Percentiles rank a stretch among this genome's conserved stretches.
These are phyloP conservation scores for Ascochyta koolunga DNA, from an alignment of 2,329 filamentous ascomycete genomes.

Conservation along the genomic window DNA sequence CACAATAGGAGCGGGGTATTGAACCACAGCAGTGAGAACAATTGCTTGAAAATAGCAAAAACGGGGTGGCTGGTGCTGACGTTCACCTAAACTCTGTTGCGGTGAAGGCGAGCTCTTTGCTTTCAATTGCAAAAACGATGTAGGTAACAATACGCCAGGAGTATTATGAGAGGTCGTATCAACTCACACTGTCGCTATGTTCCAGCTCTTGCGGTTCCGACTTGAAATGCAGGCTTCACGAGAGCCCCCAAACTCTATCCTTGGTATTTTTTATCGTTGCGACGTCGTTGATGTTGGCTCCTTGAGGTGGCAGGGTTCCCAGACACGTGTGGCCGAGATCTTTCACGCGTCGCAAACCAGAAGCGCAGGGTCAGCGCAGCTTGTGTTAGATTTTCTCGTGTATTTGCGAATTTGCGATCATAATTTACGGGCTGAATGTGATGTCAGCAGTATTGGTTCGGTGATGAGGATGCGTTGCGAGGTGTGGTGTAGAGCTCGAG, in stretches of 20 bases:
- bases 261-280: slow-evolving; percentile 12
- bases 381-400: background rate
- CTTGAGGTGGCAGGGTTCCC: slow-evolving; percentile 19
- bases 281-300: slow-evolving; percentile 18
- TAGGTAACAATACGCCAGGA: background rate
- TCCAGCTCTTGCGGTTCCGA: background rate
- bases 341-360: slow-evolving; percentile 34
- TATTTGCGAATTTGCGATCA: background rate
- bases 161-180: background rate
- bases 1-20: background rate
- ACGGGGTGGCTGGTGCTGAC: background rate
- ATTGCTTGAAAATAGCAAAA: background rate
- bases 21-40: background rate
- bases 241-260: background rate
- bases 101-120: slow-evolving; percentile 1
- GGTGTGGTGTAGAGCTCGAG: slow-evolving; percentile 16
- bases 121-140: background rate
- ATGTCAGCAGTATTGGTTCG: slow-evolving; percentile 10
- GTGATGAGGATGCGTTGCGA: slow-evolving; percentile 19
- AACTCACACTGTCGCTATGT: slow-evolving; percentile 7
- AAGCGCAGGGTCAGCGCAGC: background rate
- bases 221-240: background rate
- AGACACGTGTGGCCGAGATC: slow-evolving; percentile 34
- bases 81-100: background rate
- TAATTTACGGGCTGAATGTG: background rate